Conservation (phyloP, 352 stramenopile species). For the Pilasporangium apinafurcum region DNA sequence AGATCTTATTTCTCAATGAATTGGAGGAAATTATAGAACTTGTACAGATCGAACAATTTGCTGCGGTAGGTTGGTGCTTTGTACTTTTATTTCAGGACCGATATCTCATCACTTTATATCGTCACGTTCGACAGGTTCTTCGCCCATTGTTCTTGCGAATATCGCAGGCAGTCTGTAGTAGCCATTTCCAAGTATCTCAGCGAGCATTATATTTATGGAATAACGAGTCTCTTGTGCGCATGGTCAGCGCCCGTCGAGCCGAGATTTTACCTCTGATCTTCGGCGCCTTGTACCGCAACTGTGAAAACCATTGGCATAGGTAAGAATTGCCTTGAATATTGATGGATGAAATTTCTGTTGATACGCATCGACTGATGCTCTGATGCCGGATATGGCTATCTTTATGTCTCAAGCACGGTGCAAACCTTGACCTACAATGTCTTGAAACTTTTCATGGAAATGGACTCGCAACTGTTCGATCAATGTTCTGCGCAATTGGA, state of each 20-base stretch:
- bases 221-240: slow-evolving; percentile 96
- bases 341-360: neutral
- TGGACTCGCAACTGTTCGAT: slow-evolving; percentile 88
- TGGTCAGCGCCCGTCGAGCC: slow-evolving; percentile 91
- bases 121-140: slow-evolving; percentile 35
- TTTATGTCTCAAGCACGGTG: slow-evolving; percentile 61
- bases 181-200: slow-evolving; percentile 96
- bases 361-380: neutral
- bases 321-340: slow-evolving; percentile 10
- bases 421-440: slow-evolving; percentile 86
- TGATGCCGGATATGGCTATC: neutral
- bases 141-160: slow-evolving; percentile 74
- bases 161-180: slow-evolving; percentile 85
- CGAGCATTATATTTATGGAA: slow-evolving; percentile 98
- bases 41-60: slow-evolving; percentile 80
- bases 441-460: slow-evolving; percentile 77
- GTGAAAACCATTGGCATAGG: slow-evolving; percentile 91
- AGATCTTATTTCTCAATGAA: slow-evolving; percentile 96
- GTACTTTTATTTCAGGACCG: no score
- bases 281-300: slow-evolving; percentile 80
- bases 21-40: slow-evolving; percentile 98
- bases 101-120: neutral
- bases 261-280: slow-evolving; percentile 95
- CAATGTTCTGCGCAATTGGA: slow-evolving; percentile 53
- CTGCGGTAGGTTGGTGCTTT: slow-evolving; percentile 13